These are phyloP conservation scores for Amaranthus palmeri DNA, from an alignment of 148 eudicot species.

Conservation along the genomic window DNA sequence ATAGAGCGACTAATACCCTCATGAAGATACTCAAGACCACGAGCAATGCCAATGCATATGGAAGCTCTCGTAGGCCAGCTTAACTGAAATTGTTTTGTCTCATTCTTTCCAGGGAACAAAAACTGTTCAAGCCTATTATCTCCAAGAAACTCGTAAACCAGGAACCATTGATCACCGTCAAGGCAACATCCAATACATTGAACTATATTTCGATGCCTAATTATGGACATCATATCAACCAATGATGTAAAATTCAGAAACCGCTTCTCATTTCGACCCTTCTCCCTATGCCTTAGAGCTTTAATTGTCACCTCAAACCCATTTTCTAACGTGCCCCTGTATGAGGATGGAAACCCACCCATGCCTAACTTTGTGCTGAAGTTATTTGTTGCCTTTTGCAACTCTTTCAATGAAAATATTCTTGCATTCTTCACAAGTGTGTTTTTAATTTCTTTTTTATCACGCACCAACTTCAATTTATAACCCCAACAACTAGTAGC, in stretches of 20 bases:
- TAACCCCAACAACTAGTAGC: constrained; percentile 14
- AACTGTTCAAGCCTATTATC: constrained; percentile 36
- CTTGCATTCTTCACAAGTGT: neutral
- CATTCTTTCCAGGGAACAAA: constrained; percentile 22
- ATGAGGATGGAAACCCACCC: neutral
- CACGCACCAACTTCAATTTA: constrained; percentile 8
- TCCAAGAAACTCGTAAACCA: constrained; percentile 53
- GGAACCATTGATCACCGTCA: constrained; percentile 33
- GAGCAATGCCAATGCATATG: constrained; percentile 53
- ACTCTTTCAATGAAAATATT: neutral
- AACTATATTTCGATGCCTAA: constrained; percentile 52
- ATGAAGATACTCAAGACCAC: constrained; percentile 66
- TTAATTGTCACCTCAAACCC: constrained; percentile 6
- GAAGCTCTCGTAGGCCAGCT: constrained; percentile 52
- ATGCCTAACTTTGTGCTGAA: too few relatives aligned
- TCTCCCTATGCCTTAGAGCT: neutral
- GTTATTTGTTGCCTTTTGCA: constrained; percentile 15
- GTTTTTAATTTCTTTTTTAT: neutral
- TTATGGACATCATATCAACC: constrained; percentile 40
- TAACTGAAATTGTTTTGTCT: constrained; percentile 24
- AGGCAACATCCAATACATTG: constrained; percentile 58
- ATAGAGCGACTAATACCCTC: constrained; percentile 41
- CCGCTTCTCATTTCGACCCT: neutral
- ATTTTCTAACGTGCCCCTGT: constrained; percentile 12
- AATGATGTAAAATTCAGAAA: neutral